phyloP scores from a whole-genome alignment of 306 rosid genomes.

The Heteromeles arbutifolia region DNA sequence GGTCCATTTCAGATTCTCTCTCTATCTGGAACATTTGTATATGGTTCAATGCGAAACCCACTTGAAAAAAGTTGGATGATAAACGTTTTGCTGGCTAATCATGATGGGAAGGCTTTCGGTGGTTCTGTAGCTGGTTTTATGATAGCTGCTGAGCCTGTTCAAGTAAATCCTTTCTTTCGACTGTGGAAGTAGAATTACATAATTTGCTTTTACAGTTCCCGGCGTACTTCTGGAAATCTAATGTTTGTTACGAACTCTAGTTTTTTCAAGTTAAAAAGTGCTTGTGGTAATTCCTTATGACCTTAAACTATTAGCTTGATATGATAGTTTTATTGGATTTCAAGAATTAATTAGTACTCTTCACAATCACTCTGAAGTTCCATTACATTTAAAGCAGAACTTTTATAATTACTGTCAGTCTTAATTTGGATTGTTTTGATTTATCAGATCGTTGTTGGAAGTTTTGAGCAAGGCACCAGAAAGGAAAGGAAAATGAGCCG shows the following conservation, averaged over 20 bases:
- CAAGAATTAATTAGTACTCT: too few relatives aligned
- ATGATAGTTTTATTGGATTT: too few relatives aligned
- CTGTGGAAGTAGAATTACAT: too few relatives aligned
- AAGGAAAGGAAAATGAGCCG: constrained; percentile 15
- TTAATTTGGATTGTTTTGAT: not conserved
- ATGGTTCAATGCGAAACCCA: not conserved
- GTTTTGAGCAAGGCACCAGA: constrained; percentile 33
- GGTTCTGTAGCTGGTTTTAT: constrained; percentile 35
- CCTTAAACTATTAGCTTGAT: too few relatives aligned
- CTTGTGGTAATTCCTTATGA: not conserved
- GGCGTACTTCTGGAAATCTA: not conserved
- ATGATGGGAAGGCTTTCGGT: constrained; percentile 39
- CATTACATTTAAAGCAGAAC: too few relatives aligned
- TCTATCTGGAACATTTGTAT: constrained; percentile 36
- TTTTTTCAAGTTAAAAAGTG: not conserved
- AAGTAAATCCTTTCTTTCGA: constrained; percentile 23
- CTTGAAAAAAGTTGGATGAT: constrained; percentile 9
- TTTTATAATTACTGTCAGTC: not conserved
- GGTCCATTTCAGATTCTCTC: constrained; percentile 49
- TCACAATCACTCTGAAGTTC: too few relatives aligned
- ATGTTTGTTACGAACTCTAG: not conserved
- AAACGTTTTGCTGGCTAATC: constrained; percentile 25
- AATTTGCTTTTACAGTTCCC: too few relatives aligned
- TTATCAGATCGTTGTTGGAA: constrained; percentile 34
- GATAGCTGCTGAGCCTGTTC: constrained; percentile 48